Percentiles rank a stretch among this genome's conserved stretches.
Conservation (phyloP, 2,329 filamentous ascomycete species). For the Scolecobasidium constrictum region DNA sequence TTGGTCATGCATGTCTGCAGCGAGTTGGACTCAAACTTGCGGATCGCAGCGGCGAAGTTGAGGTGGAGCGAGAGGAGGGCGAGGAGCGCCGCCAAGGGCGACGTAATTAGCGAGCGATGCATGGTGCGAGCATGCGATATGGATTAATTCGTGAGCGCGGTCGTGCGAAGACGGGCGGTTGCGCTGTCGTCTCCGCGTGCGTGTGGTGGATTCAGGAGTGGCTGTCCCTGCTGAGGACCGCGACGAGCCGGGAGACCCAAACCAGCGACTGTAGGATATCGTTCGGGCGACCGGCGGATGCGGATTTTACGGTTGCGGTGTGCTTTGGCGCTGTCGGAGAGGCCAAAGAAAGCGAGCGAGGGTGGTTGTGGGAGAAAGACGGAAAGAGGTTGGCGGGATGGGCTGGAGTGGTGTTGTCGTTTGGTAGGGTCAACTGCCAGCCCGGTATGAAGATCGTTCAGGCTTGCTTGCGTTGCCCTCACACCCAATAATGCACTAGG, state of each 20-base stretch:
- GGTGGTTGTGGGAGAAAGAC: background rate
- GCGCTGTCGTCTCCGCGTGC: background rate
- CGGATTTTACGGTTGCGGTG: too few relatives aligned
- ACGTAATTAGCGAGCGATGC: conserved; percentile 11
- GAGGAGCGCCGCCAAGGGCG: conserved; percentile 8
- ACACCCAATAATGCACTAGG: too few relatives aligned
- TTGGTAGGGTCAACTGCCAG: too few relatives aligned
- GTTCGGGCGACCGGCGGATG: background rate
- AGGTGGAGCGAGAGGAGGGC: conserved; percentile 20
- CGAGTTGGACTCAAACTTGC: conserved; percentile 68
- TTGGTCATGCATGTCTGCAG: conserved; percentile 76
- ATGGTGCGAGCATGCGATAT: conserved; percentile 7
- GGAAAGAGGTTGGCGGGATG: background rate
- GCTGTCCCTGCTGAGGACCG: background rate
- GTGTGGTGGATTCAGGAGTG: background rate
- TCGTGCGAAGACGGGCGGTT: background rate
- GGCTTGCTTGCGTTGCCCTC: too few relatives aligned
- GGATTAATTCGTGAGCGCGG: background rate
- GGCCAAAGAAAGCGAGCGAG: background rate
- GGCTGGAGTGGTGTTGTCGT: background rate
- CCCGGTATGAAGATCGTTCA: too few relatives aligned
- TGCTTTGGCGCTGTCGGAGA: background rate
- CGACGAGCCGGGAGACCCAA: background rate
- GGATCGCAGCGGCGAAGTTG: conserved; percentile 47
- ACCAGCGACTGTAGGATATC: background rate